Evolutionary conservation across 2,329 filamentous ascomycete species (phyloP), one percentile per base, ranked within the genome.

Genomic region (Xylariaceae sp.): DNA sequence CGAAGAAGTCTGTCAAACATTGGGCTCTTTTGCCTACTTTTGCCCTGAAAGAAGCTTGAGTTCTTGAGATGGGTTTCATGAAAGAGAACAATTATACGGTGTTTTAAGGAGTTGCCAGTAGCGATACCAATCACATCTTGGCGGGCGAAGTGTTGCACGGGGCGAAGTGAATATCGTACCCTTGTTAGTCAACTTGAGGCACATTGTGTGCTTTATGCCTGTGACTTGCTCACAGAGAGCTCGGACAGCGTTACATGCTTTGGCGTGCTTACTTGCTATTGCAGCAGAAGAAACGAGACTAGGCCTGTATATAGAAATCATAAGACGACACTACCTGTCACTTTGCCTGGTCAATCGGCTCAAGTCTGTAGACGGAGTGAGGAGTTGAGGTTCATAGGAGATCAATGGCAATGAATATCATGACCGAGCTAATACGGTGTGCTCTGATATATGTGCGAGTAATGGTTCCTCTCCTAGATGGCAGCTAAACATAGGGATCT

Each of bases 1-100:
- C 85, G 80, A 56, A 79, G 78, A 64, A 87, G 79, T 59, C 81
- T 77, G 72, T 81, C 72, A 60, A 86, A 86, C 59, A 88, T 33
- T 71, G 68, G 68, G 56, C 50, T 1, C 55, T 71, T 21, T 52
- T 67, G 26, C 61, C 64, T 7, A 35, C 24, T 6, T 46, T 43
- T 35, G 20, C 18, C n/a, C 45, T 53, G 9, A 37, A 49, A 27
- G 6, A 30, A 33, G 8, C 16, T 21, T 53, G 23, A 51, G 16
- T 50, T 5, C 21, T 1, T 18, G 16, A 13, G n/a, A 16, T 30
- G 16, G 2, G 16, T 33, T 33, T 13, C 30, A 15, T 11, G 30
- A 11, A 15, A 33, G 8, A 33, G 11, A 33, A 15, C 30, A 3
- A 9, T 13, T 13, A 10, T 20, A 24, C 2, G 27, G 27, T 44